These are phyloP conservation scores for Cryphonectria nitschkei DNA, from an alignment of 2,329 filamentous ascomycete genomes.

Conservation along the genomic window DNA sequence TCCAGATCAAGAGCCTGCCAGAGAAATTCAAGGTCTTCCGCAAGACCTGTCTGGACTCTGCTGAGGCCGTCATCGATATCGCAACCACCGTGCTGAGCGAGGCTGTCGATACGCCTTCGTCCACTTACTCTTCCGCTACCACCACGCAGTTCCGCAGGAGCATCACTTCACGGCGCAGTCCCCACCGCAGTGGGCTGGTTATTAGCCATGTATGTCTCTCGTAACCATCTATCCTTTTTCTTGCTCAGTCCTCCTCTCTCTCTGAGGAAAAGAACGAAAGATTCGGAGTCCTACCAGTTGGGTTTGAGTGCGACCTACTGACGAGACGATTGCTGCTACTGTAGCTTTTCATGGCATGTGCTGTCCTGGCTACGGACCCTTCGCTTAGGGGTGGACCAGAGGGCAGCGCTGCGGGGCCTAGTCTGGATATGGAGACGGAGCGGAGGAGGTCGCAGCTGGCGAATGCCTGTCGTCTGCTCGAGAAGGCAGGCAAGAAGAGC, in stretches of 20 bases:
- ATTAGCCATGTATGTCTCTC: constrained; percentile 18
- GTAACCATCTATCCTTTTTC: no score
- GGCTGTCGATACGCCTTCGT: constrained; percentile 14
- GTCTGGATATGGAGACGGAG: constrained; percentile 24
- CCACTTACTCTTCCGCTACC: background rate
- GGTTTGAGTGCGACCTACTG: background rate
- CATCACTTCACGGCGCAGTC: constrained; percentile 6
- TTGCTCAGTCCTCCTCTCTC: background rate
- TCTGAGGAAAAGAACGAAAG: background rate
- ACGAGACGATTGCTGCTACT: background rate
- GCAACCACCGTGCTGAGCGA: constrained; percentile 19
- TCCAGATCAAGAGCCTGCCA: constrained; percentile 21
- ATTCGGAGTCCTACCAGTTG: no score
- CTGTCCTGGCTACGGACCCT: constrained; percentile 29
- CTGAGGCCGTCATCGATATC: constrained; percentile 22
- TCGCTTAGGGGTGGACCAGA: background rate
- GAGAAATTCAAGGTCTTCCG: constrained; percentile 20
- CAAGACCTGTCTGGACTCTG: constrained; percentile 19
- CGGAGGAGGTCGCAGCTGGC: constrained; percentile 24
- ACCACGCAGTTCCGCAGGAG: background rate
- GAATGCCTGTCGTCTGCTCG: constrained; percentile 29
- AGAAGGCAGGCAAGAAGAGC: constrained; percentile 28
- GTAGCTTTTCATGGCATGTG: constrained; percentile 28
- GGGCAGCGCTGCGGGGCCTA: background rate
- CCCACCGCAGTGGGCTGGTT: constrained; percentile 20